Percentiles rank a stretch among this genome's conserved stretches.
phyloP scores from a whole-genome alignment of 1,284 basidiomycete genomes.

The Neonothopanus nambi region DNA sequence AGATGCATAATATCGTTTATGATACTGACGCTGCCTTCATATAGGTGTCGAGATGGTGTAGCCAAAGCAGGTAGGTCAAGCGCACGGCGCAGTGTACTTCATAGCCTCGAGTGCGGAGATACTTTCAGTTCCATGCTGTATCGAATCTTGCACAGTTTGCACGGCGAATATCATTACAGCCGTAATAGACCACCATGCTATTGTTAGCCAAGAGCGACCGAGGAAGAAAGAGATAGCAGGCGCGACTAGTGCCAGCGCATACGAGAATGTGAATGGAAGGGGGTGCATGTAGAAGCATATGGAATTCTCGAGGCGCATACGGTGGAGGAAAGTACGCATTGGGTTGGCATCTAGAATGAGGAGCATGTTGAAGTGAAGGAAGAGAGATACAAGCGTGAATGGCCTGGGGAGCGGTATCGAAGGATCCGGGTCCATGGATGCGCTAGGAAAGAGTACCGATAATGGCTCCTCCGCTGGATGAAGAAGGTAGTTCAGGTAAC shows the following conservation, averaged over 20 bases:
- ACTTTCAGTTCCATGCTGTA: slow-evolving; percentile 42
- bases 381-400: slow-evolving; percentile 45
- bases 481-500: slow-evolving; percentile 44
- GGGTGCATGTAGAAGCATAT: slow-evolving; percentile 31
- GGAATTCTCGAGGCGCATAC: slow-evolving; percentile 23
- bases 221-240: slow-evolving; percentile 48
- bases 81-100: slow-evolving; percentile 53
- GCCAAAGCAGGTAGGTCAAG: slow-evolving; percentile 30
- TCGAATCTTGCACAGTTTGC: slow-evolving; percentile 43
- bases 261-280: slow-evolving; percentile 43
- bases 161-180: slow-evolving; percentile 40
- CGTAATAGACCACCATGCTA: slow-evolving; percentile 53
- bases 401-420: slow-evolving; percentile 40
- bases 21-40: no score
- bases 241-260: slow-evolving; percentile 44
- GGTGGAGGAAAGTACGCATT: slow-evolving; percentile 17
- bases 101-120: slow-evolving; percentile 54
- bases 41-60: neutral
- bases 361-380: slow-evolving; percentile 48
- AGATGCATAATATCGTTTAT: no score
- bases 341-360: slow-evolving; percentile 36
- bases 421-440: slow-evolving; percentile 15
- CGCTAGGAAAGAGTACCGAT: slow-evolving; percentile 39
- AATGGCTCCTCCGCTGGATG: slow-evolving; percentile 44
- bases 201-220: slow-evolving; percentile 48